These are phyloP conservation scores for Phytophthora syringae DNA, from an alignment of 352 stramenopile genomes.

Conservation along the genomic window DNA sequence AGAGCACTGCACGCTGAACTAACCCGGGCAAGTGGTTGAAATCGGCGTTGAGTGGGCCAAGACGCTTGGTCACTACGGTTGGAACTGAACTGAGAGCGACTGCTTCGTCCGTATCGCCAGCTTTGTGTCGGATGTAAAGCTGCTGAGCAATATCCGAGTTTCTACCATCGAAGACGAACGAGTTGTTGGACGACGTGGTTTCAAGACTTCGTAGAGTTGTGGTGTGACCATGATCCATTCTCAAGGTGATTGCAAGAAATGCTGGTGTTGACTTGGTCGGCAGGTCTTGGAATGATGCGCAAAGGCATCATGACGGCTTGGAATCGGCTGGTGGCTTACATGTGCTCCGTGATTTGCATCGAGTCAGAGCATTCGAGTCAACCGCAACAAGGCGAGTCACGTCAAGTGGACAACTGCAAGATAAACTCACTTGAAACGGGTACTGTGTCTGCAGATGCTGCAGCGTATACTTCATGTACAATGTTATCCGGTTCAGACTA, in stretches of 20 bases:
- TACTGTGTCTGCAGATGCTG: background rate
- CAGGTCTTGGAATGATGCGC: slow-evolving; percentile 26
- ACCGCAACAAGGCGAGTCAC: slow-evolving; percentile 2
- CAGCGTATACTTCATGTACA: background rate
- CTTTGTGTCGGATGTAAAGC: slow-evolving; percentile 36
- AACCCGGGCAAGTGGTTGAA: slow-evolving; percentile 31
- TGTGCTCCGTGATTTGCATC: slow-evolving; percentile 20
- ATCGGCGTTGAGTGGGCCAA: slow-evolving; percentile 7
- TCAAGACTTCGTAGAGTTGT: slow-evolving; percentile 14
- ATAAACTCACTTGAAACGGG: background rate
- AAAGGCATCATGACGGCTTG: slow-evolving; percentile 8
- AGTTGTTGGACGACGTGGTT: background rate
- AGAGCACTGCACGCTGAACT: slow-evolving; percentile 45
- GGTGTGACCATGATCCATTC: slow-evolving; percentile 2
- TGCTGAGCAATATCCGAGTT: slow-evolving; percentile 50
- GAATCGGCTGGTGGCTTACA: slow-evolving; percentile 7
- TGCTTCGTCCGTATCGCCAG: slow-evolving; percentile 12
- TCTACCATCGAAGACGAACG: slow-evolving; percentile 29
- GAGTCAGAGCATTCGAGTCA: slow-evolving; percentile 19
- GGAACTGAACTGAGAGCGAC: slow-evolving; percentile 19
- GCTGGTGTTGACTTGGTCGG: background rate
- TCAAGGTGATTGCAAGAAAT: slow-evolving; percentile 1
- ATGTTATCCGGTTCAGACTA: slow-evolving; percentile 2
- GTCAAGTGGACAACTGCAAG: background rate
- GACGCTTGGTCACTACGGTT: slow-evolving; percentile 6